These are phyloP conservation scores for Lodderomyces parapsilosis DNA, from an alignment of 1,139 yeast species.

Conservation along the genomic window DNA sequence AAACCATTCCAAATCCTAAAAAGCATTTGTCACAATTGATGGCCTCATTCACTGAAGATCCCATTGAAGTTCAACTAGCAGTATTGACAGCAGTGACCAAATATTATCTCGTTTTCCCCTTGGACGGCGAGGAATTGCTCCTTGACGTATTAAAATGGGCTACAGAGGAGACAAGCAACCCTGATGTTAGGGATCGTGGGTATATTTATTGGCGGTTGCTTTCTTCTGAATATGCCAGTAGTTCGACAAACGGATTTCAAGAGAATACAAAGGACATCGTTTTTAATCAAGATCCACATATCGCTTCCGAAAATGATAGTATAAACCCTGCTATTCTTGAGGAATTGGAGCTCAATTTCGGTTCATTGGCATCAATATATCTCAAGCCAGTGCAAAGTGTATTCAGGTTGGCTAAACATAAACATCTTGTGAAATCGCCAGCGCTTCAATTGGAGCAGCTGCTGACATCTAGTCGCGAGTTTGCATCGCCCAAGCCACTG, in stretches of 20 bases:
- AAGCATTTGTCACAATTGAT: constrained; percentile 47
- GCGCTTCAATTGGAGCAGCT: constrained; percentile 43
- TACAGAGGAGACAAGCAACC: constrained; percentile 71
- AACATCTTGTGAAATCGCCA: constrained; percentile 56
- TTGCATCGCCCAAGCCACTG: constrained; percentile 1
- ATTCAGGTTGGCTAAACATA: constrained; percentile 64
- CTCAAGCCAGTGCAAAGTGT: constrained; percentile 80
- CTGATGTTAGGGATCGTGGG: constrained; percentile 86
- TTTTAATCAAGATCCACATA: constrained; percentile 59
- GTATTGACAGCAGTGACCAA: constrained; percentile 75
- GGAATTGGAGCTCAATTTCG: constrained; percentile 80
- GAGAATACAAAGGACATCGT: constrained; percentile 54
- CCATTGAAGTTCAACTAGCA: constrained; percentile 72
- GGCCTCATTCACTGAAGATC: constrained; percentile 54
- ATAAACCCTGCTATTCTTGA: constrained; percentile 71
- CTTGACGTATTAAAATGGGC: constrained; percentile 64
- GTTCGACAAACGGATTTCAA: constrained; percentile 30
- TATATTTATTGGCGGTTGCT: constrained; percentile 82
- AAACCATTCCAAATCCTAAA: constrained; percentile 47
- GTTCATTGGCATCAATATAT: constrained; percentile 80
- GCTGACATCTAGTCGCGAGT: constrained; percentile 1
- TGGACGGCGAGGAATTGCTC: constrained; percentile 55
- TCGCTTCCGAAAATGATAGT: constrained; percentile 66
- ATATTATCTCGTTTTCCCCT: constrained; percentile 58
- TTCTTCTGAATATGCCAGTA: constrained; percentile 42